Base-by-base conservation (phyloP, 805 yeast genomes). In the Suhomyces tanzawaensis region DNA sequence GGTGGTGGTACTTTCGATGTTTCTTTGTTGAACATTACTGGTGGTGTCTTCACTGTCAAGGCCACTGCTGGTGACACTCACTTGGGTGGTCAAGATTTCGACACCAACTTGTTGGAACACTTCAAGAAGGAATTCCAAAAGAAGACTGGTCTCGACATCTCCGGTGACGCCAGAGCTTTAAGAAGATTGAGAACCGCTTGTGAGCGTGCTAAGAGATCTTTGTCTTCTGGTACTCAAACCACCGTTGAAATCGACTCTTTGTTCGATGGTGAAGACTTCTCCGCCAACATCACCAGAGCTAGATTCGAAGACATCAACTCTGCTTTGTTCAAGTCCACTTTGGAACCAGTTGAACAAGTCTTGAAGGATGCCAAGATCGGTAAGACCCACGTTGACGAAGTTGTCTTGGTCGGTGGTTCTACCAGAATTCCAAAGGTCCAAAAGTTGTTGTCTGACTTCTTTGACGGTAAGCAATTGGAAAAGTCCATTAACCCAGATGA, bases 1-100 rank as follows among this genome's bases (percentile, higher is more conserved):
- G 96, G 96, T 80, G 96, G 96, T 72, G 96, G 96, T 77, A 88
- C 96, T 60, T 88, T 88, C 72, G 96, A 88, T 87, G 96, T 89
- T 48, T 89, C 96, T 36, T 76, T 88, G 54, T 77, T 88, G 59
- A 81, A 86, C 65, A 87, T 88, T 65, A 91, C 89, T 66, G 96
- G 91, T 60, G 96, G 96, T 82, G 89, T 88, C 62, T 88, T 88
- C 77, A 89, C 89, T 64, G 96, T 88, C 60, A 88, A 88, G 79
- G 95, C 96, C 56, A 88, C 96, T 45, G 72, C 74, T 53, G 74
- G 74, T 68, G 74, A 69, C 60, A 69, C 74, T 50, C 74, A 69
- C 60, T 68, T 69, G 60, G 74, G 74, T 65, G 74, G 74, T 66
- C 73, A 69, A 59, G 74, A 69, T 63, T 69, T 69, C 59, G 74